Evolutionary conservation across 75 land plant genomes (phyloP).

Genomic region (Cryptomeria japonica): DNA sequence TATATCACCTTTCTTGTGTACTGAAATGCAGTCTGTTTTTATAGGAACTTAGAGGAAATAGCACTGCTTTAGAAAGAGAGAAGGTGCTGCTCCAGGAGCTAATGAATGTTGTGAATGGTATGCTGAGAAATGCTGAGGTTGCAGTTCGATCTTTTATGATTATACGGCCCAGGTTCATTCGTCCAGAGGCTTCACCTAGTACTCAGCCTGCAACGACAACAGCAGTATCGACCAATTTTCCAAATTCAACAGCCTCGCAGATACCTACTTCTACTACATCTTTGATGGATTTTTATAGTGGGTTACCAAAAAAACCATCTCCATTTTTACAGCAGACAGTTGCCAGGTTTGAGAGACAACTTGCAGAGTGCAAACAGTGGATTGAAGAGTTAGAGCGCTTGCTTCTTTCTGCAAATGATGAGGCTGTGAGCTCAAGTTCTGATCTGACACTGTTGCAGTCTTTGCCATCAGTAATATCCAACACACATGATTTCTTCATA

Average conservation of each 20-base stretch:
- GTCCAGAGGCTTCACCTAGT: constrained; percentile 30
- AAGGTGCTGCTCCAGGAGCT: constrained; percentile 59
- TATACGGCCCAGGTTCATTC: constrained; percentile 69
- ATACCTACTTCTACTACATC: constrained; percentile 29
- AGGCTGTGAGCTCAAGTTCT: constrained; percentile 27
- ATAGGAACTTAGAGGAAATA: constrained; percentile 88
- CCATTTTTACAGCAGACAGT: constrained; percentile 80
- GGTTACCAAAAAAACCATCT: constrained; percentile 88
- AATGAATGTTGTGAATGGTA: constrained; percentile 50
- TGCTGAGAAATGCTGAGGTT: constrained; percentile 85
- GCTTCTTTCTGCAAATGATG: constrained; percentile 46
- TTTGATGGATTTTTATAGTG: constrained; percentile 81
- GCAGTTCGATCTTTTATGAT: constrained; percentile 92
- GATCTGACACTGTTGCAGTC: constrained; percentile 63
- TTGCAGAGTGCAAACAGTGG: constrained; percentile 82
- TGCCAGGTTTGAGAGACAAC: constrained; percentile 79
- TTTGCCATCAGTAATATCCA: constrained; percentile 80
- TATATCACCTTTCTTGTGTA: background rate
- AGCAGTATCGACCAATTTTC: constrained; percentile 17
- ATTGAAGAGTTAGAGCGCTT: constrained; percentile 94
- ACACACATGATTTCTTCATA: constrained; percentile 87
- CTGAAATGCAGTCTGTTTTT: background rate
- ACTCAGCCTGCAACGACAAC: constrained; percentile 32
- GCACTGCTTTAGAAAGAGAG: constrained; percentile 72
- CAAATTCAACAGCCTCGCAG: constrained; percentile 28